Evolutionary conservation across 2,329 filamentous ascomycete species (phyloP).

Genomic region (Diaporthe sp.): DNA sequence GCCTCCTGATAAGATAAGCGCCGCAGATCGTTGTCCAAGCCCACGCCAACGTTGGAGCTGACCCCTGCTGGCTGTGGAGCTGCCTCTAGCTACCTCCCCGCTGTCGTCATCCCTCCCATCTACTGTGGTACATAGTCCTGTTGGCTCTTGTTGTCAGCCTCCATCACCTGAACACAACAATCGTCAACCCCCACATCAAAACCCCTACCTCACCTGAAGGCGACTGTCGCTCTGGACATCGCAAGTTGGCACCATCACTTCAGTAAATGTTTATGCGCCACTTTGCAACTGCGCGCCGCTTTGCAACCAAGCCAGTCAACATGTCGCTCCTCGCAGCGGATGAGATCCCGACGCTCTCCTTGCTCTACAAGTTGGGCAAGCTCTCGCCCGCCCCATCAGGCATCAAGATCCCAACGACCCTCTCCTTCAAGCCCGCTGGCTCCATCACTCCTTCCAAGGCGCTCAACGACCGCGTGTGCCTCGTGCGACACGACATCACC

Average conservation of each 20-base stretch:
- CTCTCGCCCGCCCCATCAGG: conserved; percentile 47
- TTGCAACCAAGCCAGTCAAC: conserved; percentile 34
- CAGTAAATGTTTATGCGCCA: neutral
- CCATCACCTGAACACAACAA: neutral
- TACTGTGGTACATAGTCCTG: neutral
- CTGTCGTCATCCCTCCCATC: conserved; percentile 30
- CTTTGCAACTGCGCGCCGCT: neutral
- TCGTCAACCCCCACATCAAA: neutral
- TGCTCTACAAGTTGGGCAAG: conserved; percentile 71
- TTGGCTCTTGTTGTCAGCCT: neutral
- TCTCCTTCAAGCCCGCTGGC: conserved; percentile 39
- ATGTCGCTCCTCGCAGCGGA: conserved; percentile 55
- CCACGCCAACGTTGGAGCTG: neutral
- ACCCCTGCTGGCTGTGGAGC: conserved; percentile 17
- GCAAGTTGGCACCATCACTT: neutral
- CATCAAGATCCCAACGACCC: conserved; percentile 35
- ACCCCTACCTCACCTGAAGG: too few species aligned
- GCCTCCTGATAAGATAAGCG: conserved; percentile 32
- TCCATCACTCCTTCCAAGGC: conserved; percentile 52
- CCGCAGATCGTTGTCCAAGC: neutral
- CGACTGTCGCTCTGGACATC: neutral
- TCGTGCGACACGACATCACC: conserved; percentile 85
- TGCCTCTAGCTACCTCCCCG: conserved; percentile 10
- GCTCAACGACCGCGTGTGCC: conserved; percentile 77
- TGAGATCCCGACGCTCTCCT: conserved; percentile 71